These are phyloP conservation scores for Coemansia biformis DNA, from an alignment of 192 early-diverging fungal genomes.

Conservation along the genomic window DNA sequence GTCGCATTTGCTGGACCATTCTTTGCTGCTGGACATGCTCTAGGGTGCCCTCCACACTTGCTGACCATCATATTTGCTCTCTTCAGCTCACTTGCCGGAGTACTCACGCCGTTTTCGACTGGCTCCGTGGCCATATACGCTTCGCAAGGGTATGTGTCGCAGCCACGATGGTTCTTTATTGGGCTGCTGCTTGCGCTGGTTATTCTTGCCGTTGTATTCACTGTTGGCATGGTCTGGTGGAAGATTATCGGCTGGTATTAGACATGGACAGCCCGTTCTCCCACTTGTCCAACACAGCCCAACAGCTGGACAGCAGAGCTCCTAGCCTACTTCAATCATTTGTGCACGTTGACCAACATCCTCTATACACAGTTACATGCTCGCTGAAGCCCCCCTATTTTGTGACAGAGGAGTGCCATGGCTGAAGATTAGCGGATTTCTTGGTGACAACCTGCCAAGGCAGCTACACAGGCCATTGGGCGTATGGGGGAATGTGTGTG, in stretches of 20 bases:
- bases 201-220: slow-evolving; percentile 54
- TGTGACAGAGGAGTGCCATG: too few species aligned
- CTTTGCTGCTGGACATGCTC: slow-evolving; percentile 61
- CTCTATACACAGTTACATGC: too few species aligned
- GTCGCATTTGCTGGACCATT: slow-evolving; percentile 66
- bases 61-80: slow-evolving; percentile 56
- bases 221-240: slow-evolving; percentile 67
- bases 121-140: slow-evolving; percentile 58
- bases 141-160: slow-evolving; percentile 56
- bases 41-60: slow-evolving; percentile 55
- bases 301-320: too few species aligned
- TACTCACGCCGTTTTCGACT: slow-evolving; percentile 53
- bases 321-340: too few species aligned
- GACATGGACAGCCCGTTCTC: too few species aligned
- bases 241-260: slow-evolving; percentile 61
- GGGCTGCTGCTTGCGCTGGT: slow-evolving; percentile 53
- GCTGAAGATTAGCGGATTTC: too few species aligned
- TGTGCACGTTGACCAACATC: too few species aligned
- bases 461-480: too few species aligned
- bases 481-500: too few species aligned
- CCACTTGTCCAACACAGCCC: neutral
- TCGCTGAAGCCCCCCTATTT: too few species aligned
- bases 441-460: too few species aligned
- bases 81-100: slow-evolving; percentile 60
- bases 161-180: slow-evolving; percentile 57